These are phyloP conservation scores for Fragilaria crotonensis DNA, from an alignment of 108 stramenopile species.

Conservation along the genomic window DNA sequence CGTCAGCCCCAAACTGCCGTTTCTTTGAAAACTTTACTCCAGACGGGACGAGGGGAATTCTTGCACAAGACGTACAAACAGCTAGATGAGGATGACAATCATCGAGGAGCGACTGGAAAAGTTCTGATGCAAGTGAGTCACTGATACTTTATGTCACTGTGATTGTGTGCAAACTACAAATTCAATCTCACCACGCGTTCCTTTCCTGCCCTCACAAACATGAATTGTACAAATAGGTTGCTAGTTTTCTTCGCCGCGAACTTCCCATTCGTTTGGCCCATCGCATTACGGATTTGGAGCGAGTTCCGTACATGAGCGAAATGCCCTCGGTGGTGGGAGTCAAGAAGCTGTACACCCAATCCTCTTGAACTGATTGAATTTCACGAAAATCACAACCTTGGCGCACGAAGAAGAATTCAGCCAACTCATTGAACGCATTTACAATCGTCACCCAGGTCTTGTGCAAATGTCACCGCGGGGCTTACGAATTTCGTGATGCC, in stretches of 20 bases:
- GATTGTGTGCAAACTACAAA: not conserved
- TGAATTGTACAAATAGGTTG: constrained; percentile 33
- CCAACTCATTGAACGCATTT: constrained; percentile 77
- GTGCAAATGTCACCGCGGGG: constrained; percentile 94
- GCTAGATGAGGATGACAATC: constrained; percentile 12
- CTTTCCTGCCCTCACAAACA: not conserved
- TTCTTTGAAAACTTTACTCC: constrained; percentile 70
- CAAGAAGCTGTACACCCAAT: constrained; percentile 84
- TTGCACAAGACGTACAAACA: constrained; percentile 57
- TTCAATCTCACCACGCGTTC: not conserved
- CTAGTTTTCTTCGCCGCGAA: constrained; percentile 90
- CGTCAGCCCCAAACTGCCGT: constrained; percentile 54
- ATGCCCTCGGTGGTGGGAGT: constrained; percentile 70
- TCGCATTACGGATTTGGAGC: constrained; percentile 87
- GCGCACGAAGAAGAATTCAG: constrained; percentile 79
- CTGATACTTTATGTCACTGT: not conserved
- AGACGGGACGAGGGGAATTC: constrained; percentile 78
- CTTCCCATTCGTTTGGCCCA: constrained; percentile 96
- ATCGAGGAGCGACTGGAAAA: constrained; percentile 34
- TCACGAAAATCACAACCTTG: constrained; percentile 51
- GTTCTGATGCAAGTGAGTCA: constrained; percentile 39
- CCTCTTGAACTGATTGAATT: constrained; percentile 77
- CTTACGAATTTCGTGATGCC: constrained; percentile 86
- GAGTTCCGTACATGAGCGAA: constrained; percentile 68
- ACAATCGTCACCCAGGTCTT: constrained; percentile 90